Conservation (phyloP, 495 filamentous ascomycete species). For the Aspergillus indologenus region DNA sequence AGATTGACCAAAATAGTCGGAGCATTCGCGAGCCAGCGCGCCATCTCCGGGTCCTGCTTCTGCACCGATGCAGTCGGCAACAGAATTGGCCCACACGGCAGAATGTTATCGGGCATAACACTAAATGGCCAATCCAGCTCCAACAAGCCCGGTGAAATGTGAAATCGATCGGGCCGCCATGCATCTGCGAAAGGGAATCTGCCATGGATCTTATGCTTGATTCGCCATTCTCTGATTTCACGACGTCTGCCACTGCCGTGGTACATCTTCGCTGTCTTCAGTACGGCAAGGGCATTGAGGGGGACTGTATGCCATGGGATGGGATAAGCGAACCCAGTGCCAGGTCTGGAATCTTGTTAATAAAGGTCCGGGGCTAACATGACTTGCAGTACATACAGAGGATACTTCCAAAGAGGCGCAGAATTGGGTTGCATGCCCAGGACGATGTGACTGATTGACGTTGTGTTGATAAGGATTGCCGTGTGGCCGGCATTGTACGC, state of each 20-base stretch:
- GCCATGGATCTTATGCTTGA: constrained; percentile 25
- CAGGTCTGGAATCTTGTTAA: constrained; percentile 25
- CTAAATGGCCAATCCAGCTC: constrained; percentile 44
- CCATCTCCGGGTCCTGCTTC: constrained; percentile 40
- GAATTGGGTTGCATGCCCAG: constrained; percentile 34
- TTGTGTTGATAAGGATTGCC: constrained; percentile 34
- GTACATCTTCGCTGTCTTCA: constrained; percentile 32
- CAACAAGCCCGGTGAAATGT: constrained; percentile 36
- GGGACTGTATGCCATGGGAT: constrained; percentile 41
- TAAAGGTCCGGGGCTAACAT: not conserved
- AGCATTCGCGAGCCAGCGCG: constrained; percentile 39
- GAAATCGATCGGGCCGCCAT: constrained; percentile 34
- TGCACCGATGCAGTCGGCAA: constrained; percentile 31
- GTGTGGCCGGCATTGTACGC: constrained; percentile 30
- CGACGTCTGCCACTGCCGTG: constrained; percentile 25
- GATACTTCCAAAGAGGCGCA: constrained; percentile 42
- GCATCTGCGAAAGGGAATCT: constrained; percentile 32
- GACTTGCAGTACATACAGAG: constrained; percentile 30
- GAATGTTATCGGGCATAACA: constrained; percentile 39
- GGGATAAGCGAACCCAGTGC: constrained; percentile 47
- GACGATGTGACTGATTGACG: constrained; percentile 40
- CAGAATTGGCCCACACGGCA: constrained; percentile 47
- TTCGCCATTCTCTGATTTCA: constrained; percentile 25
- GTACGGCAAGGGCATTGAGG: constrained; percentile 33
- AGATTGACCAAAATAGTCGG: constrained; percentile 52